phyloP scores from a whole-genome alignment of 805 yeast species.

The Kuraishia borneana region DNA sequence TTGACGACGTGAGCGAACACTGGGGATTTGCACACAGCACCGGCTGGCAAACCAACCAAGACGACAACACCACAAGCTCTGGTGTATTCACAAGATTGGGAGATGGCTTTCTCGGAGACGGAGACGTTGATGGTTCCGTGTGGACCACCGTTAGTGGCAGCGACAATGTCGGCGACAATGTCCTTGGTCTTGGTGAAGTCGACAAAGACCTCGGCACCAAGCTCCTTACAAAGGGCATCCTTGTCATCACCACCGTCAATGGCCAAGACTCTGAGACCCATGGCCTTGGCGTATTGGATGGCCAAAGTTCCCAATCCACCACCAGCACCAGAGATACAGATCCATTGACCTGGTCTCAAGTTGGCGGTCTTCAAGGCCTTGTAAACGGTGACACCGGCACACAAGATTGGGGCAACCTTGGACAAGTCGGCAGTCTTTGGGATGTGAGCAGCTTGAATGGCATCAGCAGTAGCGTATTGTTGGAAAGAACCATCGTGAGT shows the following conservation, averaged over 20 bases:
- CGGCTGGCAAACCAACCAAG: conserved; percentile 53
- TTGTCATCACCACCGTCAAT: conserved; percentile 54
- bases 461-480: conserved; percentile 43
- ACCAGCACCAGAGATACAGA: conserved; percentile 68
- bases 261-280: conserved; percentile 63
- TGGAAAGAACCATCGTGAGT: conserved; percentile 58
- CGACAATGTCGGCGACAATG: conserved; percentile 26
- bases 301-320: conserved; percentile 77
- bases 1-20: conserved; percentile 46
- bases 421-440: conserved; percentile 37
- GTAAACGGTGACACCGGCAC: conserved; percentile 46
- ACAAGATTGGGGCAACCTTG: conserved; percentile 33
- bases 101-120: conserved; percentile 36
- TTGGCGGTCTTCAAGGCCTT: conserved; percentile 40
- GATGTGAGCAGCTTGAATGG: conserved; percentile 37
- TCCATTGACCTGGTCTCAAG: conserved; percentile 56
- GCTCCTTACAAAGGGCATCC: conserved; percentile 23
- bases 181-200: conserved; percentile 31
- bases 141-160: conserved; percentile 37
- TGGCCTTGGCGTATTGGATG: conserved; percentile 63
- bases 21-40: conserved; percentile 38
- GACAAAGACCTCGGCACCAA: conserved; percentile 36
- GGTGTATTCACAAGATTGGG: conserved; percentile 28
- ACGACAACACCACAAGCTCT: conserved; percentile 48
- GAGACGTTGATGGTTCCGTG: conserved; percentile 44